Conservation (phyloP, 1,139 yeast genomes). For the Candida sp. region DNA sequence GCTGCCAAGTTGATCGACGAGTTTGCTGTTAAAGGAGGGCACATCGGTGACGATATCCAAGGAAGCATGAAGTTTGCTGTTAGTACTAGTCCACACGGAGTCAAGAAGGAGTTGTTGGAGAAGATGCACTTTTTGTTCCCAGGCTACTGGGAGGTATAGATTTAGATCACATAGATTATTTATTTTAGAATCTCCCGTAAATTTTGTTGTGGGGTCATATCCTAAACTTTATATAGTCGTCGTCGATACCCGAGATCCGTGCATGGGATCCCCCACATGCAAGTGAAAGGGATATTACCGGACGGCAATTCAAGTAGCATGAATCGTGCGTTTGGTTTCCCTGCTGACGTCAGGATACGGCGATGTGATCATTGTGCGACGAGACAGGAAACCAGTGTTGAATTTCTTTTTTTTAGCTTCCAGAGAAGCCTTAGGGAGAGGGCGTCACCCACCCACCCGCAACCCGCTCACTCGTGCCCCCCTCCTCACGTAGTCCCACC, state of each 20-base stretch:
- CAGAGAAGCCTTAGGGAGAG: no score
- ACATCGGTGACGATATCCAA: constrained; percentile 67
- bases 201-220: not conserved
- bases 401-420: no score
- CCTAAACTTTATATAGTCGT: not conserved
- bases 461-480: no score
- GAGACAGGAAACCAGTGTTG: no score
- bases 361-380: no score
- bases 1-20: constrained; percentile 72
- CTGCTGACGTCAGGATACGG: not conserved
- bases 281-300: not conserved
- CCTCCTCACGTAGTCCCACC: no score
- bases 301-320: not conserved
- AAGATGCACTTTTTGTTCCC: constrained; percentile 91
- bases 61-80: constrained; percentile 86
- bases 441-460: no score
- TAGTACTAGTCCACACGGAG: constrained; percentile 78
- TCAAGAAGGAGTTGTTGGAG: constrained; percentile 71
- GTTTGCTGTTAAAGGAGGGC: constrained; percentile 60
- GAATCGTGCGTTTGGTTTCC: not conserved
- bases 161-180: not conserved
- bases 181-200: not conserved
- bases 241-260: not conserved
- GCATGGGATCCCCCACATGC: not conserved
- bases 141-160: constrained; percentile 68